Percentiles rank a stretch among this genome's conserved stretches.
These are phyloP conservation scores for Ascoidea tarda DNA, from an alignment of 805 yeast species.

Conservation along the genomic window DNA sequence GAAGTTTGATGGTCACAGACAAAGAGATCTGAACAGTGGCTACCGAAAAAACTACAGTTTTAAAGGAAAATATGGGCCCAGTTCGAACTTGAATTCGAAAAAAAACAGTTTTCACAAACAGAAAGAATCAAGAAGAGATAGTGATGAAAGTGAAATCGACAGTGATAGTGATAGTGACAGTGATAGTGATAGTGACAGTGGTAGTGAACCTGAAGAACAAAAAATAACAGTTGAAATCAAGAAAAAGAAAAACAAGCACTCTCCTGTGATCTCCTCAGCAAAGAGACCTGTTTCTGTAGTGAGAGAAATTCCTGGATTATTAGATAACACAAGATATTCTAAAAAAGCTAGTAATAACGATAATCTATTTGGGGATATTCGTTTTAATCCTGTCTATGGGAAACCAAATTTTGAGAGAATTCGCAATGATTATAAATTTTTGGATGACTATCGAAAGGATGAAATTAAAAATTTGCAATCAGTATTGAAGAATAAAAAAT, in stretches of 20 bases:
- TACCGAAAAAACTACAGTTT: too few species aligned
- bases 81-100: too few species aligned
- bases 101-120: too few species aligned
- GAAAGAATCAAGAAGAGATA: neutral
- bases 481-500: conserved; percentile 37
- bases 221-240: neutral
- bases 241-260: conserved; percentile 54
- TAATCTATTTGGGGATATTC: conserved; percentile 57
- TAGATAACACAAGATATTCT: conserved; percentile 5
- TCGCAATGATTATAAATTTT: conserved; percentile 67
- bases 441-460: conserved; percentile 70
- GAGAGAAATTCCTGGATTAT: conserved; percentile 63
- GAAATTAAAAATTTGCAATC: conserved; percentile 52
- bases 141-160: neutral
- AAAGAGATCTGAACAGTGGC: too few species aligned
- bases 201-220: neutral
- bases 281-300: conserved; percentile 56
- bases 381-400: conserved; percentile 87
- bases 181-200: neutral
- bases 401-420: conserved; percentile 61
- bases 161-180: neutral
- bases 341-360: conserved; percentile 21
- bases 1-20: too few species aligned
- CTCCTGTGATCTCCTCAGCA: conserved; percentile 71
- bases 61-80: too few species aligned